A percentile compares a stretch with the other conserved stretches of the same genome.
These are phyloP conservation scores for Durusdinium trenchii DNA, from an alignment of 73 alveolate genomes.

Conservation along the genomic window DNA sequence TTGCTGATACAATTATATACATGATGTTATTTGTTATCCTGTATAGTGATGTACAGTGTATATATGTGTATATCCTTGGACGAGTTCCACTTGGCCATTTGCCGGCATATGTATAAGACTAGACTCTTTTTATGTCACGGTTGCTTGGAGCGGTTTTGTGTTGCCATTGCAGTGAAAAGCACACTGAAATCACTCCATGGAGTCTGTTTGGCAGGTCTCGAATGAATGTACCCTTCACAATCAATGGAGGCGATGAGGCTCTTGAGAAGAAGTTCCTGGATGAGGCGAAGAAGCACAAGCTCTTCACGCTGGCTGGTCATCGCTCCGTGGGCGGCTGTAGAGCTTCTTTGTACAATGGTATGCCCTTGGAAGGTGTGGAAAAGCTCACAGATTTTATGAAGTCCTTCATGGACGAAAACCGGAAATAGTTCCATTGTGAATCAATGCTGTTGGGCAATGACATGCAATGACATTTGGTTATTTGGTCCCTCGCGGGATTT, in stretches of 20 bases:
- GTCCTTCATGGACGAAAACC: conserved; percentile 92
- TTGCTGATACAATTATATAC: no score
- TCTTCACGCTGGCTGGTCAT: conserved; percentile 96
- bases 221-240: conserved; percentile 95
- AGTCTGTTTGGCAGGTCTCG: not conserved
- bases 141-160: no score
- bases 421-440: not conserved
- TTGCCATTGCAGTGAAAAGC: no score
- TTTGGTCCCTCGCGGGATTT: not conserved
- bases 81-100: no score
- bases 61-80: no score
- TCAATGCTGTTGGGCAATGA: no score
- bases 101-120: no score
- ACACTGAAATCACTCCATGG: no score
- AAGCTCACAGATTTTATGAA: conserved; percentile 97
- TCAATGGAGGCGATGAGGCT: conserved; percentile 96
- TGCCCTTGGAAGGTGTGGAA: conserved; percentile 98
- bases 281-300: conserved; percentile 96
- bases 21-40: no score
- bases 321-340: conserved; percentile 98
- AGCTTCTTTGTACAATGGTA: conserved; percentile 98
- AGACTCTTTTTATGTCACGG: no score
- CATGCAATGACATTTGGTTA: no score
- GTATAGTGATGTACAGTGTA: no score
- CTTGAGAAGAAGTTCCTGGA: conserved; percentile 97